Conservation (phyloP, 257 asterid genomes). For the Petrea volubilis region DNA sequence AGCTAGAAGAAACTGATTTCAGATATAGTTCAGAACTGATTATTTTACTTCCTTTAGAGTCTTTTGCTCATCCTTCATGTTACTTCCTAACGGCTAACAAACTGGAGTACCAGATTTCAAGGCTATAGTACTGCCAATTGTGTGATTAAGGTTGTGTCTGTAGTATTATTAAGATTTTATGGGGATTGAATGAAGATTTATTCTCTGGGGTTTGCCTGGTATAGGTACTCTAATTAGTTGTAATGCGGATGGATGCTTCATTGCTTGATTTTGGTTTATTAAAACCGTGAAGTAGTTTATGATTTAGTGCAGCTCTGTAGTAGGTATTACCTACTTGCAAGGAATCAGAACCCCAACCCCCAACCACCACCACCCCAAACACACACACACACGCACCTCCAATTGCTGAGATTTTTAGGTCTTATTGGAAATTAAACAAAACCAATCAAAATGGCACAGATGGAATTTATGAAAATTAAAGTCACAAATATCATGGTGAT, state of each 20-base stretch:
- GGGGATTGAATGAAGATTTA: neutral
- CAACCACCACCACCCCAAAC: no score
- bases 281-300: no score
- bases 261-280: conserved; percentile 4
- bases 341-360: no score
- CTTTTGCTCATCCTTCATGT: neutral
- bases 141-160: neutral
- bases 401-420: no score
- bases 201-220: neutral
- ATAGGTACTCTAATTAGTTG: neutral
- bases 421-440: no score
- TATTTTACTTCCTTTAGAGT: neutral
- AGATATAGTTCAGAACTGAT: neutral
- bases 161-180: neutral
- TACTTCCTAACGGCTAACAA: neutral
- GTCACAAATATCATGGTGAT: neutral
- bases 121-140: neutral
- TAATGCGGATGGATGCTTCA: neutral
- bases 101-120: neutral
- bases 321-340: no score
- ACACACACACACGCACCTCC: no score
- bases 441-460: neutral
- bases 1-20: neutral
- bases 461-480: neutral
- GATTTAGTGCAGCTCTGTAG: no score